Base-by-base conservation (phyloP, 2,329 filamentous ascomycete genomes). In the Rutstroemia sp. region DNA sequence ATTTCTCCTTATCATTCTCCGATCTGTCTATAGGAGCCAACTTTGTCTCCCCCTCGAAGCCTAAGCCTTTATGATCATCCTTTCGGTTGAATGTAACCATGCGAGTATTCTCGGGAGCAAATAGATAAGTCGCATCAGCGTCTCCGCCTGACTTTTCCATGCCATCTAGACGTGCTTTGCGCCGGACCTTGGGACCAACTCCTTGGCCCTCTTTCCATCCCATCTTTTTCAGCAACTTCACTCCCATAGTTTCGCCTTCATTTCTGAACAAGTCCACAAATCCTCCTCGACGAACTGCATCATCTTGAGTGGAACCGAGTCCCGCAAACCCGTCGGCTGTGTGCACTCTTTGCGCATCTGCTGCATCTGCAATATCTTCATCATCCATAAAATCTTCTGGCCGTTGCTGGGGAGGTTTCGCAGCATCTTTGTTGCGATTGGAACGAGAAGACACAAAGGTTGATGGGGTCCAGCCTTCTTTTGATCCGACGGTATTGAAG, bases 321-420 rank as follows among this genome's bases (percentile, higher is more conserved):
- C 87, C 89, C 0, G 88, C 81, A 70, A 94, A 96, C 0, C 79
- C 80, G 53, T 84, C 78, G 0, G 83, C 78, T 0, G 88, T 95
- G 65, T 92, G 81, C 37, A 96, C 73, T 59, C 81, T 81, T 65
- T 85, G 82, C 2, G 87, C 79, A 71, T 96, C 91, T 57, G 88
- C 89, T 0, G 86, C 88, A 69, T 96, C 91, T 6, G 87, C 88
- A 37, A 95, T 76, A 71, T 99, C 94, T 70, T 99, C 94, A 44
- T 96, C 92, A 66, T 99, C 94, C 94, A 99, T 99, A 65, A 92
- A 97, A 68, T 97, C 92, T 70, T 97, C 91, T 0, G 84, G 82
- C 48, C 85, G 83, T 68, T 88, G 84, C 61, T 79, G 72, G 19
- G 64, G 63, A 2, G 73, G 64, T 60, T 81, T 78, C n/a, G 76